These are phyloP conservation scores for Cladobotryum mycophilum DNA, from an alignment of 2,329 filamentous ascomycete species.

Conservation along the genomic window DNA sequence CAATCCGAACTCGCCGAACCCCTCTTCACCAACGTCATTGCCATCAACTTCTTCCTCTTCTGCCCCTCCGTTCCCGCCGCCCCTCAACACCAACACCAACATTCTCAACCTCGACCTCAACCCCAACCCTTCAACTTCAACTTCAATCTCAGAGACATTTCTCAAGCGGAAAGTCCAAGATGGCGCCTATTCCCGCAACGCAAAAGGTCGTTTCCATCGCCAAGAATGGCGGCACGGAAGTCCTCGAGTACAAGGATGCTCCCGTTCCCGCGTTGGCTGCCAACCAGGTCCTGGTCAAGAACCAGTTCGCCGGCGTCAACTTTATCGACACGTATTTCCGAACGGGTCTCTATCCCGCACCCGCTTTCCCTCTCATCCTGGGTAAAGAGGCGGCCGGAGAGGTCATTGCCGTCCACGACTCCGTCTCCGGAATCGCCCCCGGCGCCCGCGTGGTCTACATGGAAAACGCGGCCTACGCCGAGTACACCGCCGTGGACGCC, in stretches of 20 bases:
- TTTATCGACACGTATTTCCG: constrained; percentile 93
- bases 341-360: constrained; percentile 67
- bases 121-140: too few species aligned
- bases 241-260: constrained; percentile 64
- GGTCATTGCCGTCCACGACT: constrained; percentile 55
- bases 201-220: constrained; percentile 63
- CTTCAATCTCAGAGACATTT: constrained; percentile 3
- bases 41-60: not conserved
- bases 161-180: constrained; percentile 24
- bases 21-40: not conserved
- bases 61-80: not conserved
- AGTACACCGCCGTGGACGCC: constrained; percentile 50
- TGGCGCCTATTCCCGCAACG: constrained; percentile 68
- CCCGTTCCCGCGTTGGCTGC: constrained; percentile 60
- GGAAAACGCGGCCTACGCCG: constrained; percentile 42
- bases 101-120: not conserved
- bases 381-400: constrained; percentile 74
- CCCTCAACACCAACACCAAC: not conserved
- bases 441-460: constrained; percentile 72
- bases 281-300: constrained; percentile 74
- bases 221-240: constrained; percentile 60
- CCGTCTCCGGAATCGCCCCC: constrained; percentile 47
- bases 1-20: not conserved
- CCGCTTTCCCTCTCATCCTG: constrained; percentile 63
- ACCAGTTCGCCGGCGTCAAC: constrained; percentile 75